Conservation (phyloP, 768 basidiomycete species). For the Lactifluus hygrophoroides region DNA sequence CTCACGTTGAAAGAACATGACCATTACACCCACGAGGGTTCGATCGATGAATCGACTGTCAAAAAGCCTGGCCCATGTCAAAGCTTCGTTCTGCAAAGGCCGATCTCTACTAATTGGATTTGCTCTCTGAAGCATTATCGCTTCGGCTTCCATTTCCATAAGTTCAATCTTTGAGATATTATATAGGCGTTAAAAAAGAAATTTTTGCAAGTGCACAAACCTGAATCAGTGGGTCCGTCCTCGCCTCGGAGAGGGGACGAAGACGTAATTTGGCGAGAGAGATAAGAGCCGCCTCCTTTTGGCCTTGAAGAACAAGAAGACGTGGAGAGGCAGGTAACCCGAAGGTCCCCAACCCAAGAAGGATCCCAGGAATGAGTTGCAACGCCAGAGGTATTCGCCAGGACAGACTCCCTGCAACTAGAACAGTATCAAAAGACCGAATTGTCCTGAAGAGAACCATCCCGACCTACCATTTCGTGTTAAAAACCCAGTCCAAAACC, state of each 20-base stretch:
- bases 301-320: constrained; percentile 46
- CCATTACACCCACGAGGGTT: constrained; percentile 59
- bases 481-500: constrained; percentile 75
- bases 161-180: constrained; percentile 47
- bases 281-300: constrained; percentile 45
- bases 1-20: constrained; percentile 82
- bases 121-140: constrained; percentile 39
- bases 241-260: constrained; percentile 37
- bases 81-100: constrained; percentile 25
- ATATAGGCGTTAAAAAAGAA: neutral
- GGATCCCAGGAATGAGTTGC: constrained; percentile 60
- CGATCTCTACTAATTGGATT: constrained; percentile 22
- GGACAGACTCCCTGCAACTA: constrained; percentile 54
- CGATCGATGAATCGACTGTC: constrained; percentile 44
- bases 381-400: constrained; percentile 74
- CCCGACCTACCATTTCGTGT: constrained; percentile 53
- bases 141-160: constrained; percentile 68
- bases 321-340: constrained; percentile 58
- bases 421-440: neutral
- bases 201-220: constrained; percentile 23
- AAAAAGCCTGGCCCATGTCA: constrained; percentile 53
- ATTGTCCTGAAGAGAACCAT: neutral
- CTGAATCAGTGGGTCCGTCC: constrained; percentile 44
- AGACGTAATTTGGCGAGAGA: constrained; percentile 51
- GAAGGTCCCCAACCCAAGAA: constrained; percentile 53